Base-by-base conservation (phyloP, 2,329 filamentous ascomycete species). In the Hypocreales sp. region DNA sequence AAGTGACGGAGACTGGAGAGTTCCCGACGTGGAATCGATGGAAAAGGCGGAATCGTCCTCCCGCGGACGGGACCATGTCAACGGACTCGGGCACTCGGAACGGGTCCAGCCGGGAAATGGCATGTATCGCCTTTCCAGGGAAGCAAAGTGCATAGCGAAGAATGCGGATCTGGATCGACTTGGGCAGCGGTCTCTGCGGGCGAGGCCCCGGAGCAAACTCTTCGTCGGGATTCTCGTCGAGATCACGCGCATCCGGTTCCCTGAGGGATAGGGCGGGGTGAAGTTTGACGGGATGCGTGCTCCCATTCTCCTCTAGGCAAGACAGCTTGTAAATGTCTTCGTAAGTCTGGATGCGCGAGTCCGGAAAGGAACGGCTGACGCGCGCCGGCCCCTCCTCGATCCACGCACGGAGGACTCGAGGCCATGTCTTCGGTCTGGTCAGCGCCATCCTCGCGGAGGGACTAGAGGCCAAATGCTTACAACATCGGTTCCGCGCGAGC, bases 31-130 rank as follows among this genome's bases (percentile, higher is more conserved):
- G 55, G 24, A 67, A 62, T 1, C 51, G 44, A 14, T 48, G 48
- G 1, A 47, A 38, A 1, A 58, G 47, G 2, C 42, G 37, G 1
- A 11, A 23, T 23, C 22, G 8, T 11, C 23, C 12, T n/a, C n/a
- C n/a, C n/a, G n/a, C n/a, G n/a, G n/a, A n/a, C n/a, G n/a, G n/a
- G n/a, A n/a, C 25, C 8, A 9, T 10, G 12, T 25, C 22, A 5
- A 25, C 9, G 12, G 10, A n/a, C 5, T 20, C 18, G 18, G 46
- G 50, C 1, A 38, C 29, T 2, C 40, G 30, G 5, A 34, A 39
- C 0, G 44, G 47, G 18, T 66, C 61, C 0, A 66, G 42, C 0
- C 62, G 47, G 1, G 59, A 62, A 2, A 65, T 40, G 14, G 48
- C 55, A 29, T 67, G 61, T 4, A 66, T 34, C 0, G 53, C 25